phyloP scores from a whole-genome alignment of 495 filamentous ascomycete species.

The Xylaria flabelliformis region DNA sequence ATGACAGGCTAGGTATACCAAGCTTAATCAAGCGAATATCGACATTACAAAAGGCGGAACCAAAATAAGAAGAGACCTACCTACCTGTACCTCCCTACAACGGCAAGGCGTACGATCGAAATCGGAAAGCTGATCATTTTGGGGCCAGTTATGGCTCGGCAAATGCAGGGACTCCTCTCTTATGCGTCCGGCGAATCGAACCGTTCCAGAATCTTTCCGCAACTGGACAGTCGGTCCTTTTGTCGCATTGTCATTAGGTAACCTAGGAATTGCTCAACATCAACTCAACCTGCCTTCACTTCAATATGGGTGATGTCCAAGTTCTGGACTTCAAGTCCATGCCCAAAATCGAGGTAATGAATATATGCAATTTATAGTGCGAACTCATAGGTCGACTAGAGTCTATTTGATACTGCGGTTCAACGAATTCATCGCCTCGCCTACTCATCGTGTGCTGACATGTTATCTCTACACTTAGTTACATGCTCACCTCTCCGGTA shows the following conservation, averaged over 20 bases:
- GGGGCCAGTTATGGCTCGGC: background rate
- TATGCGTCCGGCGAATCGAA: background rate
- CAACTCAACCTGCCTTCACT: background rate
- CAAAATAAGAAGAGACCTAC: too few relatives aligned
- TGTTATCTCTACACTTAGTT: conserved; percentile 55
- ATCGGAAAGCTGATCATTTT: conserved; percentile 16
- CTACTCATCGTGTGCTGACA: conserved; percentile 27
- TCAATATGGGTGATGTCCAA: conserved; percentile 34
- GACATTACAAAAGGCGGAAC: too few relatives aligned
- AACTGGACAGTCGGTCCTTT: conserved; percentile 15
- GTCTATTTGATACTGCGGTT: background rate
- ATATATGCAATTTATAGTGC: background rate
- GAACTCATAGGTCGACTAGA: background rate
- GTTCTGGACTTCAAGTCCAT: conserved; percentile 51
- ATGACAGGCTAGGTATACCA: too few relatives aligned
- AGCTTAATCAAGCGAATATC: too few relatives aligned
- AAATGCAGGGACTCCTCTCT: background rate
- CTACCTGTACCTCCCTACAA: background rate
- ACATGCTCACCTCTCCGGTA: conserved; percentile 84
- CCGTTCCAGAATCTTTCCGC: conserved; percentile 21
- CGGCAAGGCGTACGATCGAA: background rate
- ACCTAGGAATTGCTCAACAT: background rate
- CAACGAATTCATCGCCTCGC: background rate
- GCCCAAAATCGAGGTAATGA: conserved; percentile 56
- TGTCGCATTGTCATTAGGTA: background rate